Conservation (phyloP, 108 stramenopile genomes). For the Nitzschia putrida region DNA sequence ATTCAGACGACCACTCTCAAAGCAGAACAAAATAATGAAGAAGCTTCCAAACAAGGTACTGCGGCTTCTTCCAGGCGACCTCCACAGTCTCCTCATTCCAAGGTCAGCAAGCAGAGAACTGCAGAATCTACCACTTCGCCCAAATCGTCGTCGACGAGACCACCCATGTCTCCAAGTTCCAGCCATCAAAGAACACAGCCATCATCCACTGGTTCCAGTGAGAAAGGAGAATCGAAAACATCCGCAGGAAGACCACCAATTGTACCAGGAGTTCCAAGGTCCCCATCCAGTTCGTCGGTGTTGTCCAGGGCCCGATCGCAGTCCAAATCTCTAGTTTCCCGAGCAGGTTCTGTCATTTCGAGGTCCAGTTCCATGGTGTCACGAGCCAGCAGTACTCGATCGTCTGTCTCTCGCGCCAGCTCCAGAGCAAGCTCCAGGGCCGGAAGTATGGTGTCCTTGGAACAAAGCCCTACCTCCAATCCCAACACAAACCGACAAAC, state of each 20-base stretch:
- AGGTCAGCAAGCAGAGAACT: background rate
- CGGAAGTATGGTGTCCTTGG: background rate
- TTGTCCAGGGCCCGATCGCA: background rate
- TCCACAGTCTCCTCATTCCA: conserved; percentile 15
- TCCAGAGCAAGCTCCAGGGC: too few species aligned
- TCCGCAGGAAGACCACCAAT: conserved; percentile 9
- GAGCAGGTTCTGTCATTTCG: conserved; percentile 1
- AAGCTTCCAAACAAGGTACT: background rate
- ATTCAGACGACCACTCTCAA: background rate
- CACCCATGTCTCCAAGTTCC: background rate
- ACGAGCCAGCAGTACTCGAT: conserved; percentile 1
- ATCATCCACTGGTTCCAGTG: background rate
- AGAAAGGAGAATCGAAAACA: background rate
- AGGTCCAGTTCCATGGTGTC: background rate
- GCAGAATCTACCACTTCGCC: background rate
- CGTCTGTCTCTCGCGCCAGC: background rate
- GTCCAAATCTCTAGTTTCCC: background rate
- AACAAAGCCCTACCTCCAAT: background rate
- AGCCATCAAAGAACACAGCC: background rate
- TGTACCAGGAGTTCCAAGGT: background rate
- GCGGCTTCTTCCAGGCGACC: background rate
- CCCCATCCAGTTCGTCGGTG: background rate
- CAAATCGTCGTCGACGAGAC: background rate
- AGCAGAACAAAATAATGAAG: background rate
- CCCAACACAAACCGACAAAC: conserved; percentile 6